These are phyloP conservation scores for Phallus indusiatus DNA, from an alignment of 768 basidiomycete genomes.

Conservation along the genomic window DNA sequence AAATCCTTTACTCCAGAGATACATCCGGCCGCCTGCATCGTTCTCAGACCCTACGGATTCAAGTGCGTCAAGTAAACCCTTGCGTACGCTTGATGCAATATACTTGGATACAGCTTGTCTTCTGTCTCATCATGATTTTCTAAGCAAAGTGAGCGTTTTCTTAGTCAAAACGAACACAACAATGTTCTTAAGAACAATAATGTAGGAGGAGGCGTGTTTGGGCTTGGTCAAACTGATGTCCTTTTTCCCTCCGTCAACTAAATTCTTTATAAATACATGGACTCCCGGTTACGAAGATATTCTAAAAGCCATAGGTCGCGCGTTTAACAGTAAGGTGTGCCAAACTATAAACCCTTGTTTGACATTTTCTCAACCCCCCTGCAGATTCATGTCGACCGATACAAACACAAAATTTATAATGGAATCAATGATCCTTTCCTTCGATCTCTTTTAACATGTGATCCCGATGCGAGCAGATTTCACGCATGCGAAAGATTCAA, in stretches of 20 bases:
- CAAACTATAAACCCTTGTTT: neutral
- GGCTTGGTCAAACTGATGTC: constrained; percentile 65
- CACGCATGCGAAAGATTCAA: constrained; percentile 88
- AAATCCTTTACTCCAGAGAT: constrained; percentile 67
- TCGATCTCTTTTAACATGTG: constrained; percentile 46
- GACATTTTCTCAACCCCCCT: neutral
- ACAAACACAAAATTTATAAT: constrained; percentile 66
- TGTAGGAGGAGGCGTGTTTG: constrained; percentile 52
- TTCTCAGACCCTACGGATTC: constrained; percentile 19
- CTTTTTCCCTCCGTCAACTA: constrained; percentile 50
- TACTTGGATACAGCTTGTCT: constrained; percentile 76
- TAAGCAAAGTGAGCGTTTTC: constrained; percentile 43
- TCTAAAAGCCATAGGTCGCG: constrained; percentile 60
- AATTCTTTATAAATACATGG: constrained; percentile 90
- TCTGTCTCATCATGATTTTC: constrained; percentile 40
- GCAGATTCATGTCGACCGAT: constrained; percentile 85
- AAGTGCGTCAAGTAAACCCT: neutral
- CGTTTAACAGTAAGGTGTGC: constrained; percentile 53
- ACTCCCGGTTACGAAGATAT: constrained; percentile 96
- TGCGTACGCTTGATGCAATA: constrained; percentile 53
- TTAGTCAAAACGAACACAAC: neutral
- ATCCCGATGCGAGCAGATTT: constrained; percentile 62
- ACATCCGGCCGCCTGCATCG: constrained; percentile 33
- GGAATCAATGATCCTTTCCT: constrained; percentile 53
- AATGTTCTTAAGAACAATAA: neutral